Conservation (phyloP, 805 yeast species). For the Candida stauntonica region DNA sequence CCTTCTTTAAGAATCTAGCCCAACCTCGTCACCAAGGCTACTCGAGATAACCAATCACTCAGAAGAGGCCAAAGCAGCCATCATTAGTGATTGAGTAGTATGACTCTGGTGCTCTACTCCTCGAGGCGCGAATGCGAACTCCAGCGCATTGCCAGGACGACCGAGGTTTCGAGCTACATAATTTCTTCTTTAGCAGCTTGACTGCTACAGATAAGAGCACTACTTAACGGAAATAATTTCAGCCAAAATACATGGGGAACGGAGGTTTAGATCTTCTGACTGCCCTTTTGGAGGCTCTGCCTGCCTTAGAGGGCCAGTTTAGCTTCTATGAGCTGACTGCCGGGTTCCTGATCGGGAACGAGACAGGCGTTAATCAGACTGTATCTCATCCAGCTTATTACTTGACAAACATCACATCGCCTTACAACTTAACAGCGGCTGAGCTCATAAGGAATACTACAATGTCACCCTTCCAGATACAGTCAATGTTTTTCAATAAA, state of each 20-base stretch:
- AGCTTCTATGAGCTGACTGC: slow-evolving; percentile 24
- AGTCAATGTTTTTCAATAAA: slow-evolving; percentile 14
- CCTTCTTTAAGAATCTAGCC: too few species aligned
- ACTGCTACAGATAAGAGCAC: too few species aligned
- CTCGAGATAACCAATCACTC: too few species aligned
- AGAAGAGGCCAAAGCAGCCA: too few species aligned
- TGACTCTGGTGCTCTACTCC: too few species aligned
- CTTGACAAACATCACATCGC: slow-evolving; percentile 42
- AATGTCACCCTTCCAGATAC: background rate
- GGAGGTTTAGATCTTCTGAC: background rate
- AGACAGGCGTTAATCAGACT: slow-evolving; percentile 1
- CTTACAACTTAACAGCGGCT: slow-evolving; percentile 1
- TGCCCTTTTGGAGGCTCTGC: slow-evolving; percentile 8
- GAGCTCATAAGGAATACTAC: slow-evolving; percentile 14
- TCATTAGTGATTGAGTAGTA: too few species aligned
- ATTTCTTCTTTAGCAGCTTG: too few species aligned
- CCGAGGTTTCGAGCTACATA: too few species aligned
- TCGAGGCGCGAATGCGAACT: background rate
- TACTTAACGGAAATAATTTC: too few species aligned
- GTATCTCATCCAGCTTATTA: slow-evolving; percentile 38
- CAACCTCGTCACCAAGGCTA: too few species aligned
- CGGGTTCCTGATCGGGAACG: slow-evolving; percentile 9
- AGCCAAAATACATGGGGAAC: background rate
- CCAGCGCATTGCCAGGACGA: background rate
- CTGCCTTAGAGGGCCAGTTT: slow-evolving; percentile 11